Percentiles rank a stretch among this genome's conserved stretches.
phyloP scores from a whole-genome alignment of 2,329 filamentous ascomycete genomes.

The Colletotrichum phormii region DNA sequence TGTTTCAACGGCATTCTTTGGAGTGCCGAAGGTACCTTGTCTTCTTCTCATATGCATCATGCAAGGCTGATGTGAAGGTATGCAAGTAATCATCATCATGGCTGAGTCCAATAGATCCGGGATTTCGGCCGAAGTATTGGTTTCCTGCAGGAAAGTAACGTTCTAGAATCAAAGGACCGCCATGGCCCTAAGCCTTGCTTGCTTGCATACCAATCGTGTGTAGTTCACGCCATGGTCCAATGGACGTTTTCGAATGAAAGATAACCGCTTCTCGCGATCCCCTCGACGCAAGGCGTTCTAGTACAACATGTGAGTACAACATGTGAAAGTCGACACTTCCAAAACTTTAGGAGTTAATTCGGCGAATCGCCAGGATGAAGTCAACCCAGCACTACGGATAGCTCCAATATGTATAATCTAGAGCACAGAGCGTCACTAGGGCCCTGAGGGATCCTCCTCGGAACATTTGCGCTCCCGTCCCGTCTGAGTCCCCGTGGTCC shows the following conservation, averaged over 20 bases:
- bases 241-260: not conserved
- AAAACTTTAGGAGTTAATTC: not conserved
- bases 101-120: constrained; percentile 16
- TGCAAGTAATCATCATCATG: not conserved
- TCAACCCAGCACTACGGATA: too few relatives aligned
- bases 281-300: not conserved
- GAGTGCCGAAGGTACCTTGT: not conserved
- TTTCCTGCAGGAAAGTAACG: not conserved
- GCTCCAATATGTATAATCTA: too few relatives aligned
- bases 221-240: not conserved
- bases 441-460: not conserved
- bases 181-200: not conserved
- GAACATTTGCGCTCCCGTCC: not conserved
- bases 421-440: not conserved
- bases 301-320: not conserved
- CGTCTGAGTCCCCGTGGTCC: not conserved
- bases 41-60: not conserved
- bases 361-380: too few relatives aligned
- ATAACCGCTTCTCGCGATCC: not conserved
- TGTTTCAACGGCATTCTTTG: constrained; percentile 1
- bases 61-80: constrained; percentile 6
- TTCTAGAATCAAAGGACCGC: not conserved
- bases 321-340: not conserved
- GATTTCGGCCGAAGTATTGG: constrained; percentile 3
- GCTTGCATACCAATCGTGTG: not conserved